Percentiles rank a stretch among this genome's conserved stretches.
Evolutionary conservation across 148 eudicot species (phyloP).

Genomic region (Camellia japonica): DNA sequence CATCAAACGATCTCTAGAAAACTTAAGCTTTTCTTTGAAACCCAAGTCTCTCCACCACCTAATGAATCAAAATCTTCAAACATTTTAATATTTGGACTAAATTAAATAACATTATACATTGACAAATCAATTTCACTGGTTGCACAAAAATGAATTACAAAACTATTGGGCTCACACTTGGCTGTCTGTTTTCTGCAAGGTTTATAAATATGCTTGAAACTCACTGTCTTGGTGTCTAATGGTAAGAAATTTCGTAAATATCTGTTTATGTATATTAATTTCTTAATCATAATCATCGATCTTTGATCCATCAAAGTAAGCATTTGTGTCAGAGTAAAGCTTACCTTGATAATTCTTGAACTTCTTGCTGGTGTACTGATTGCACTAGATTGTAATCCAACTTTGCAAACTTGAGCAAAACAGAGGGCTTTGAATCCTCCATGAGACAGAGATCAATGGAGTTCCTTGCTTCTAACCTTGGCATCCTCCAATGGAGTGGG

Average conservation of each 20-base stretch:
- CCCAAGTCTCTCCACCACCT: slow-evolving; percentile 17
- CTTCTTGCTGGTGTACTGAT: slow-evolving; percentile 14
- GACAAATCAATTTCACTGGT: too few species aligned
- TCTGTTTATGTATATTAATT: too few species aligned
- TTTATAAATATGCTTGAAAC: too few species aligned
- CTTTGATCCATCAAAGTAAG: too few species aligned
- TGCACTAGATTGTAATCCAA: slow-evolving; percentile 22
- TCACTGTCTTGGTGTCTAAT: too few species aligned
- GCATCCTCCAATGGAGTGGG: slow-evolving; percentile 16
- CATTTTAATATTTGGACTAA: too few species aligned
- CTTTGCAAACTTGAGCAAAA: slow-evolving; percentile 6
- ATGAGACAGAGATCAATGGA: not conserved
- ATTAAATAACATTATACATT: too few species aligned
- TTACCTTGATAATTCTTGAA: slow-evolving; percentile 8
- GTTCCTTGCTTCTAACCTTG: slow-evolving; percentile 9
- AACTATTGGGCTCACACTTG: too few species aligned
- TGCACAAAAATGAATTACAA: too few species aligned
- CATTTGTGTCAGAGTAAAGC: not conserved
- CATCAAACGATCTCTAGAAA: slow-evolving; percentile 11
- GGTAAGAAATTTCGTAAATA: too few species aligned
- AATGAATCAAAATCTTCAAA: not conserved
- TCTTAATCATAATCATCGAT: too few species aligned
- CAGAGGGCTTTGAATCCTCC: not conserved
- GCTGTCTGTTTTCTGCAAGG: too few species aligned
- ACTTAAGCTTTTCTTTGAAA: slow-evolving; percentile 10